These are phyloP conservation scores for Wickerhamiella vanderwaltii DNA, from an alignment of 805 yeast species.

Conservation along the genomic window DNA sequence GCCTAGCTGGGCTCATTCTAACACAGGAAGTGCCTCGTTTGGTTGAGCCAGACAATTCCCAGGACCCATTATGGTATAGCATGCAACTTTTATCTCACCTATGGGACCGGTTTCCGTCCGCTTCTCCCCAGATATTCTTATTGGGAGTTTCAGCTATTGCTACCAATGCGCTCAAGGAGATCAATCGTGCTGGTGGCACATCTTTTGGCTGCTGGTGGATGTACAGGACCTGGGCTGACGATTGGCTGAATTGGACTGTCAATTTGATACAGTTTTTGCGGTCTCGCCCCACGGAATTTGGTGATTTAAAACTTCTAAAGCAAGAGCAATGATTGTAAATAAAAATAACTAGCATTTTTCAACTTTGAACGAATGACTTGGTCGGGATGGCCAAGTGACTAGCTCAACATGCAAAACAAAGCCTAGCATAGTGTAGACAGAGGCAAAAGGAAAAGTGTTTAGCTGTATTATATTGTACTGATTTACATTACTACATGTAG, in stretches of 20 bases:
- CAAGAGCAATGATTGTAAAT: too few species aligned
- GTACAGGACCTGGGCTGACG: conserved; percentile 63
- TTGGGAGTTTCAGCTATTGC: conserved; percentile 30
- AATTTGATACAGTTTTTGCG: conserved; percentile 33
- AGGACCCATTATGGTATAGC: conserved; percentile 22
- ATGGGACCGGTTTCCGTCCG: conserved; percentile 38
- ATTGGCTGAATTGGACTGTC: conserved; percentile 54
- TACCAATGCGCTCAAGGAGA: conserved; percentile 15
- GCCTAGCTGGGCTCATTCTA: conserved; percentile 21
- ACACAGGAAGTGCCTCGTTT: conserved; percentile 24
- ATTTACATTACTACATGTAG: too few species aligned
- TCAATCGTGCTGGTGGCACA: conserved; percentile 42
- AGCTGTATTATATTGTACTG: too few species aligned
- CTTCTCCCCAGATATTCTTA: conserved; percentile 44
- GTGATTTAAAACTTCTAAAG: conserved; percentile 12
- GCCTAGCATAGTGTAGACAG: too few species aligned
- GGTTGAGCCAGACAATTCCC: conserved; percentile 14
- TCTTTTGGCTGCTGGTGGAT: conserved; percentile 69
- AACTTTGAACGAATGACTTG: too few species aligned
- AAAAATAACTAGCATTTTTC: too few species aligned
- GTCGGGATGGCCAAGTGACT: too few species aligned
- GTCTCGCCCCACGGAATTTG: conserved; percentile 7
- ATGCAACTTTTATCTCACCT: conserved; percentile 32
- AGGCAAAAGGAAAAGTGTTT: too few species aligned
- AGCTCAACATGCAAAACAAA: too few species aligned